Percentiles rank a stretch among this genome's conserved stretches.
These are phyloP conservation scores for Geoglossum glabrum DNA, from an alignment of 495 filamentous ascomycete species.

Conservation along the genomic window DNA sequence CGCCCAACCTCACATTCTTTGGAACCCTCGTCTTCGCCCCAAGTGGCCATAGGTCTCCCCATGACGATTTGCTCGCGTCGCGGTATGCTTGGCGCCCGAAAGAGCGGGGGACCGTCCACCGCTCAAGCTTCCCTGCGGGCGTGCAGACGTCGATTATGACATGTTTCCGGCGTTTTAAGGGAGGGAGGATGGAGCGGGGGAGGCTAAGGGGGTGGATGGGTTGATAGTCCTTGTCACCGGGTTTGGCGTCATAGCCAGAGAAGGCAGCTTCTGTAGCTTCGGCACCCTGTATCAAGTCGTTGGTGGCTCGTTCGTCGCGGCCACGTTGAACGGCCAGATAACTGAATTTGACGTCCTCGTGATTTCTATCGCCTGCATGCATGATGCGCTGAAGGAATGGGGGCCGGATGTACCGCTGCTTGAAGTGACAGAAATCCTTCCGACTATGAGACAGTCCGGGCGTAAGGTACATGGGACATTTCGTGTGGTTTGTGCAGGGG, in stretches of 20 bases:
- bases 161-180: constrained; percentile 73
- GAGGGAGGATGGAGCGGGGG: constrained; percentile 56
- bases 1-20: constrained; percentile 26
- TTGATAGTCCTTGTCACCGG: neutral
- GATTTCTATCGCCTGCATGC: constrained; percentile 48
- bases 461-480: constrained; percentile 67
- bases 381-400: constrained; percentile 63
- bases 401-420: constrained; percentile 72
- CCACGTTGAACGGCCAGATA: constrained; percentile 80
- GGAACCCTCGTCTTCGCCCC: constrained; percentile 69
- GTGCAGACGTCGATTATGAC: constrained; percentile 85
- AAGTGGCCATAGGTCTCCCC: constrained; percentile 92
- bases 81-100: constrained; percentile 64
- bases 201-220: constrained; percentile 42
- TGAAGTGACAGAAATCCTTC: constrained; percentile 81
- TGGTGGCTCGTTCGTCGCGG: constrained; percentile 13
- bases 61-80: constrained; percentile 72
- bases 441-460: constrained; percentile 36
- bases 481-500: constrained; percentile 78
- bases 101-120: constrained; percentile 75
- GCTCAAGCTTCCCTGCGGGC: constrained; percentile 65
- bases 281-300: constrained; percentile 17
- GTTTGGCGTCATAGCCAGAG: constrained; percentile 15
- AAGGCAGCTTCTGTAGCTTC: constrained; percentile 21
- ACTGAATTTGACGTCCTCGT: constrained; percentile 78